Evolutionary conservation across 1,139 yeast species (phyloP).

Genomic region (Hanseniaspora uvarum): DNA sequence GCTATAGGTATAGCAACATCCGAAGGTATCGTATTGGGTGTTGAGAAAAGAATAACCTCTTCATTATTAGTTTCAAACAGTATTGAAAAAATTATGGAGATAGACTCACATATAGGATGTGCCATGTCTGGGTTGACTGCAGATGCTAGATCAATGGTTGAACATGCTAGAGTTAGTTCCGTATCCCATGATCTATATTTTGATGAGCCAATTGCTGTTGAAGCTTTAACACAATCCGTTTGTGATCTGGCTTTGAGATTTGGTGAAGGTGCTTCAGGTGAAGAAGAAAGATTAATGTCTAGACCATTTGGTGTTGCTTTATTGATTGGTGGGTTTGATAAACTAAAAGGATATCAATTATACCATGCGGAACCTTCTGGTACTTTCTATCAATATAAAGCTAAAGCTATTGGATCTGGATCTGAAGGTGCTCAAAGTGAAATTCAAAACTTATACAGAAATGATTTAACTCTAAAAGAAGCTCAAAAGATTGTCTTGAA

Average conservation of each 20-base stretch:
- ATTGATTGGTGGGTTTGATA: constrained; percentile 87
- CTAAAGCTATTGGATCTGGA: constrained; percentile 97
- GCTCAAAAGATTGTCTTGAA: constrained; percentile 86
- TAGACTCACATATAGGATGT: constrained; percentile 90
- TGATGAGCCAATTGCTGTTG: constrained; percentile 87
- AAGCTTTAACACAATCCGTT: constrained; percentile 88
- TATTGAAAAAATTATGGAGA: constrained; percentile 91
- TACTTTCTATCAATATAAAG: constrained; percentile 92
- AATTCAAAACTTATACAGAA: constrained; percentile 91
- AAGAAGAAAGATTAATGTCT: constrained; percentile 81
- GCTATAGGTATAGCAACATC: constrained; percentile 97
- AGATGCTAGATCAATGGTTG: constrained; percentile 97
- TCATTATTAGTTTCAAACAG: constrained; percentile 82
- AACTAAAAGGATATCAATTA: constrained; percentile 88
- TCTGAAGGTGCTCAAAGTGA: constrained; percentile 99
- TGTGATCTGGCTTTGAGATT: constrained; percentile 94
- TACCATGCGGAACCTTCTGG: constrained; percentile 99
- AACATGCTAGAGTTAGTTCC: constrained; percentile 90
- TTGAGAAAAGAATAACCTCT: constrained; percentile 93
- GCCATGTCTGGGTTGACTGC: constrained; percentile 99
- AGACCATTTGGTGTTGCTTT: constrained; percentile 98
- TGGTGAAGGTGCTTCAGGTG: constrained; percentile 98
- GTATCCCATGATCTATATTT: constrained; percentile 81
- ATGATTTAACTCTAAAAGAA: constrained; percentile 82
- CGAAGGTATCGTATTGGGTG: constrained; percentile 93